A percentile compares a stretch with the other conserved stretches of the same genome.
Evolutionary conservation across 805 yeast genomes (phyloP).

Genomic region (Saccharomycopsis sp.): DNA sequence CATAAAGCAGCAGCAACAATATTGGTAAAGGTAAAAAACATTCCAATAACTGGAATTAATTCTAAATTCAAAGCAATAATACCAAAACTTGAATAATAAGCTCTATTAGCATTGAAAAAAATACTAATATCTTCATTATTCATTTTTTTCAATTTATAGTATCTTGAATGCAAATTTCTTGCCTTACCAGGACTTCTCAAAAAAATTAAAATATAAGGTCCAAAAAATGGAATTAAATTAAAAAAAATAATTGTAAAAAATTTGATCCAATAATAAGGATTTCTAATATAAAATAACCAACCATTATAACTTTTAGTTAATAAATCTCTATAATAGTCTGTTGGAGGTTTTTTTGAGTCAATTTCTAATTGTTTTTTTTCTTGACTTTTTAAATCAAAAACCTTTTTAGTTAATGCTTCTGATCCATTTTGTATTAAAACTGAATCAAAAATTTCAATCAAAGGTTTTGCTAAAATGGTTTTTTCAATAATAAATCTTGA

Average conservation of each 20-base stretch:
- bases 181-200: conserved; percentile 18
- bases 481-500: conserved; percentile 23
- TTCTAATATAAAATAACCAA: conserved; percentile 4
- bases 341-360: background rate
- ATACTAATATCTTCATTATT: conserved; percentile 4
- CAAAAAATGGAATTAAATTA: conserved; percentile 17
- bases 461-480: conserved; percentile 25
- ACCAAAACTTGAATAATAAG: conserved; percentile 16
- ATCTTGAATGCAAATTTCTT: conserved; percentile 14
- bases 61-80: conserved; percentile 18
- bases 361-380: conserved; percentile 1
- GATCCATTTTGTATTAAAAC: conserved; percentile 11
- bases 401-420: conserved; percentile 3
- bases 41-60: conserved; percentile 16
- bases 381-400: background rate
- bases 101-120: conserved; percentile 16
- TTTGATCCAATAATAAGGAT: conserved; percentile 17
- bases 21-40: conserved; percentile 17
- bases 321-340: background rate
- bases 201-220: conserved; percentile 16
- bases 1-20: conserved; percentile 18
- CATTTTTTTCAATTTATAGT: conserved; percentile 9
- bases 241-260: conserved; percentile 10
- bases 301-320: background rate
- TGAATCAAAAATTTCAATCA: conserved; percentile 24